Conservation (phyloP, 2,329 filamentous ascomycete genomes). For the Cladosporium colombiae region DNA sequence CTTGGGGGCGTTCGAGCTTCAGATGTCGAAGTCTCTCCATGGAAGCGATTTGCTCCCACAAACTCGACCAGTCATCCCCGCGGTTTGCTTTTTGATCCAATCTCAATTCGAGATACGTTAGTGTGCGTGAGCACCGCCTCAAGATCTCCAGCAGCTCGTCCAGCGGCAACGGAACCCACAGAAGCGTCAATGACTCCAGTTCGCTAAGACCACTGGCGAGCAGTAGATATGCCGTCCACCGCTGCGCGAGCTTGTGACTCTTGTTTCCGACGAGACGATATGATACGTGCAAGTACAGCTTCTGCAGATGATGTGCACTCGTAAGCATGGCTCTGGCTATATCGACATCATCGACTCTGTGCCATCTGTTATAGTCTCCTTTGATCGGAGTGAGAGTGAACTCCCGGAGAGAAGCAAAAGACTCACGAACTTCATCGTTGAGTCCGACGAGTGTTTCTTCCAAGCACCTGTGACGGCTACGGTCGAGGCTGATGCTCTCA, state of each 20-base stretch:
- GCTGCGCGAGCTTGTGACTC: not conserved
- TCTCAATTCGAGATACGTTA: not conserved
- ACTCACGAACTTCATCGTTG: not conserved
- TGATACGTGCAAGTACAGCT: not conserved
- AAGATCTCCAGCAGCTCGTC: not conserved
- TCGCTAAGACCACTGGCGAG: not conserved
- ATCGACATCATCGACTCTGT: not conserved
- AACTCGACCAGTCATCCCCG: not conserved
- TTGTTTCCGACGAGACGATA: not conserved
- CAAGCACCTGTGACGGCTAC: not conserved
- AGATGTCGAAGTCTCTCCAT: not conserved
- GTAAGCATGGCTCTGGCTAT: not conserved
- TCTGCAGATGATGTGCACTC: not conserved
- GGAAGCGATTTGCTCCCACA: not conserved
- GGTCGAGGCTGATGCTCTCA: not conserved
- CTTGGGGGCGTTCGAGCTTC: not conserved
- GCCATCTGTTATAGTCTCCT: not conserved
- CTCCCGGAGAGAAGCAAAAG: not conserved
- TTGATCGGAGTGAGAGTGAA: not conserved
- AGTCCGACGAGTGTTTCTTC: not conserved
- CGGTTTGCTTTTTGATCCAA: not conserved
- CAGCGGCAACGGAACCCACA: not conserved
- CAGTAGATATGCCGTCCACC: not conserved
- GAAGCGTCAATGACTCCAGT: not conserved
- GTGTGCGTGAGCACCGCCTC: not conserved